A percentile compares a stretch with the other conserved stretches of the same genome.
Evolutionary conservation across 768 basidiomycete species (phyloP).

Genomic region (Leccinellum luteum): DNA sequence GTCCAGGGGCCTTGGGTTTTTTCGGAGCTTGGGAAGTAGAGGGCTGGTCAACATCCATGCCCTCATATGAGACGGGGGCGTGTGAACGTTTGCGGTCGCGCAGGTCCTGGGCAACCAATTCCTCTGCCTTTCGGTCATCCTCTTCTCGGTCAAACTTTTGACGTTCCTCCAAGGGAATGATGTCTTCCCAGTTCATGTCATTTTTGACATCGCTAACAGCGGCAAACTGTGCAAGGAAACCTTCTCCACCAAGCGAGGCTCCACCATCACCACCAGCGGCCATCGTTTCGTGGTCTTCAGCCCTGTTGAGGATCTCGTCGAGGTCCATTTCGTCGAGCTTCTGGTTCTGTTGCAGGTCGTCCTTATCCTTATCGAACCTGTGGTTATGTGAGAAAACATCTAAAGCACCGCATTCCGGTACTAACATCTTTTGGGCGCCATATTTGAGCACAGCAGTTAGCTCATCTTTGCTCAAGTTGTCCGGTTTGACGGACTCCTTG

Average conservation of each 20-base stretch:
- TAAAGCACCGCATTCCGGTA: slow-evolving; percentile 11
- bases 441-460: slow-evolving; percentile 97
- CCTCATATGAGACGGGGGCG: slow-evolving; percentile 86
- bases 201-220: slow-evolving; percentile 97
- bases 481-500: slow-evolving; percentile 72
- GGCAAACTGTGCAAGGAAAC: slow-evolving; percentile 93
- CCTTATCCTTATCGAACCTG: slow-evolving; percentile 98
- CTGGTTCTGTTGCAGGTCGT: slow-evolving; percentile 87
- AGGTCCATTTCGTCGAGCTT: slow-evolving; percentile 99
- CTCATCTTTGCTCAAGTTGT: slow-evolving; percentile 92
- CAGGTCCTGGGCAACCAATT: slow-evolving; percentile 63
- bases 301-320: slow-evolving; percentile 94
- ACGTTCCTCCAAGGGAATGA: slow-evolving; percentile 92
- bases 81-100: slow-evolving; percentile 80
- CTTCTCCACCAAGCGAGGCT: slow-evolving; percentile 95
- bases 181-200: slow-evolving; percentile 99
- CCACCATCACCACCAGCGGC: slow-evolving; percentile 78
- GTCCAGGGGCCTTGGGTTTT: slow-evolving; percentile 69
- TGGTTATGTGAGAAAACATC: slow-evolving; percentile 3
- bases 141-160: slow-evolving; percentile 82
- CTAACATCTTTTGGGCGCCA: slow-evolving; percentile 95
- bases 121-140: slow-evolving; percentile 69
- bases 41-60: slow-evolving; percentile 87
- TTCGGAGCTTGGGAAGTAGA: slow-evolving; percentile 59
- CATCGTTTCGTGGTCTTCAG: slow-evolving; percentile 96